A percentile compares a stretch with the other conserved stretches of the same genome.
These are phyloP conservation scores for Ampelocalamus luodianensis DNA, from an alignment of 176 grass and related monocot species.

Conservation along the genomic window DNA sequence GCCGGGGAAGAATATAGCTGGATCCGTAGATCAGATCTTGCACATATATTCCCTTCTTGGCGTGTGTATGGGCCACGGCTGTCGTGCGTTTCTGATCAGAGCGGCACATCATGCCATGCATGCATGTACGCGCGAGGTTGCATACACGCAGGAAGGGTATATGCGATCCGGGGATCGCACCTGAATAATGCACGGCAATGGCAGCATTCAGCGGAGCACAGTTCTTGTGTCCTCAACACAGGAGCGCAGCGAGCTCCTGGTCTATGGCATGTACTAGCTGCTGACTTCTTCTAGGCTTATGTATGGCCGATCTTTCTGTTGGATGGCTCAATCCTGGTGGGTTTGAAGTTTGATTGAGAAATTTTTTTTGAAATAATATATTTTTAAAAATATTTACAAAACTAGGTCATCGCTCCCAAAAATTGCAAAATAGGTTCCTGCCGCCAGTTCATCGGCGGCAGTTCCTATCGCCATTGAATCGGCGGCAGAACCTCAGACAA, in stretches of 20 bases:
- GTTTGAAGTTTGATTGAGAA: neutral
- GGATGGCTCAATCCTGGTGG: too few relatives aligned
- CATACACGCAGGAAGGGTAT: neutral
- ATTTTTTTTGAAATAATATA: too few relatives aligned
- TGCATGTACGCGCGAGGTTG: neutral
- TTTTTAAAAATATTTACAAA: too few relatives aligned
- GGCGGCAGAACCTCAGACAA: too few relatives aligned
- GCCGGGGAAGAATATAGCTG: neutral
- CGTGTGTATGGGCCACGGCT: neutral
- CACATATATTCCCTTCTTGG: neutral
- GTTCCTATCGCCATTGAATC: too few relatives aligned
- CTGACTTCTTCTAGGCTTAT: neutral
- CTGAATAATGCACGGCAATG: conserved; percentile 8
- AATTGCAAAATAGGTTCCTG: too few relatives aligned
- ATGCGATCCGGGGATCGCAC: neutral
- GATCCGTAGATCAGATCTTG: conserved; percentile 14
- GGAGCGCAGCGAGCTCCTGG: neutral
- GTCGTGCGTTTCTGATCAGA: neutral
- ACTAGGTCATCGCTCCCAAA: too few relatives aligned
- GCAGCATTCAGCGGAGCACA: neutral
- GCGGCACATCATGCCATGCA: neutral
- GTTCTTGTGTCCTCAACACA: neutral
- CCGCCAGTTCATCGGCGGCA: too few relatives aligned
- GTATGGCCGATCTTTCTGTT: too few relatives aligned
- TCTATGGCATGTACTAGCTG: neutral